These are phyloP conservation scores for Cladosporium cucumerinum DNA, from an alignment of 2,329 filamentous ascomycete species.

Conservation along the genomic window DNA sequence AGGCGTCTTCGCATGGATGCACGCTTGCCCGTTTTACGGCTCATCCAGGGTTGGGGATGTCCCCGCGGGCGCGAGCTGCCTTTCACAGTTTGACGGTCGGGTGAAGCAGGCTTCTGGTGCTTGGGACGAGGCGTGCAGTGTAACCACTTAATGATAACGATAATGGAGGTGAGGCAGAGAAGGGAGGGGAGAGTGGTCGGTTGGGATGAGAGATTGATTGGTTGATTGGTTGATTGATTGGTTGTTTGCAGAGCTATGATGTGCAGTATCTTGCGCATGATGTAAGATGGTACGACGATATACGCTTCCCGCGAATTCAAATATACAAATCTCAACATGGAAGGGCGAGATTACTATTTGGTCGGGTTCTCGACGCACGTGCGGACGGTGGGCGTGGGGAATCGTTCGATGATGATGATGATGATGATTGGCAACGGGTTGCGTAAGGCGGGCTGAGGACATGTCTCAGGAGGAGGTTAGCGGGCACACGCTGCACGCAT, in stretches of 20 bases:
- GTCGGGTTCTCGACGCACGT: not conserved
- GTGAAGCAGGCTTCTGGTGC: not conserved
- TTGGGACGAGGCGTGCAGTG: not conserved
- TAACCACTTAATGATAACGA: not conserved
- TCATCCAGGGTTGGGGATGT: not conserved
- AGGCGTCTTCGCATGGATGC: conserved; percentile 5
- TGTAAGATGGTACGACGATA: conserved; percentile 4
- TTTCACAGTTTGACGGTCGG: not conserved
- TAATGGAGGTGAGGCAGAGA: not conserved
- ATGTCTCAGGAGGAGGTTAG: not conserved
- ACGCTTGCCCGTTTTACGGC: conserved; percentile 8
- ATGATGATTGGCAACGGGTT: conserved; percentile 1
- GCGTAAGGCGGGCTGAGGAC: not conserved
- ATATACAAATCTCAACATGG: not conserved
- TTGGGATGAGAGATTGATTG: not conserved
- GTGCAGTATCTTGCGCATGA: not conserved
- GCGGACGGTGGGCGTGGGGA: not conserved
- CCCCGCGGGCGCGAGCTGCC: not conserved
- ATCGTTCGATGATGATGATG: conserved; percentile 6
- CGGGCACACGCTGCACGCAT: not conserved
- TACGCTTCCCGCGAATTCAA: not conserved
- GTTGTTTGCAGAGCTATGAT: not conserved
- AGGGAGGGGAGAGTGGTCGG: not conserved
- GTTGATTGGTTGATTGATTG: no score
- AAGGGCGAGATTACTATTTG: not conserved